These are phyloP conservation scores for Penicillium arizonense DNA, from an alignment of 495 filamentous ascomycete genomes.

Conservation along the genomic window DNA sequence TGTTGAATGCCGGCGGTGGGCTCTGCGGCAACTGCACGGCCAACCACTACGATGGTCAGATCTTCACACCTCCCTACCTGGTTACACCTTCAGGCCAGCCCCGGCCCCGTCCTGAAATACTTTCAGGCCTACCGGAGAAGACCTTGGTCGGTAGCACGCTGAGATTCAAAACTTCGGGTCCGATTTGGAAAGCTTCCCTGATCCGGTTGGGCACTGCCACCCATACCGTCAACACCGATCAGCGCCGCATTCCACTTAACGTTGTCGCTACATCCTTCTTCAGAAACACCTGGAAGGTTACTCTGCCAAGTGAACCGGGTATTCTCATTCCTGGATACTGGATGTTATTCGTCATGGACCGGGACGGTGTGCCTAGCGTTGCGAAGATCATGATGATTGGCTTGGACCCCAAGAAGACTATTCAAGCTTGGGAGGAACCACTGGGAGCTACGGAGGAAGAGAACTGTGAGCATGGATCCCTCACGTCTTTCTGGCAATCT, in stretches of 20 bases:
- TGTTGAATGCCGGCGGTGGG: slow-evolving; percentile 55
- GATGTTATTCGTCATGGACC: slow-evolving; percentile 54
- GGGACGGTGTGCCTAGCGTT: slow-evolving; percentile 48
- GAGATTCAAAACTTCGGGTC: slow-evolving; percentile 11
- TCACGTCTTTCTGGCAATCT: background rate
- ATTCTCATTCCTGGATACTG: slow-evolving; percentile 55
- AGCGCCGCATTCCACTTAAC: slow-evolving; percentile 49
- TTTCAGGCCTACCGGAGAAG: background rate
- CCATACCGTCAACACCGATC: slow-evolving; percentile 60
- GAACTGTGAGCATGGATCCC: background rate
- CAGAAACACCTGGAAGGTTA: background rate
- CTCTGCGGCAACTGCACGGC: slow-evolving; percentile 51
- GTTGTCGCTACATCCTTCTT: background rate
- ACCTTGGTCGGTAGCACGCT: slow-evolving; percentile 26
- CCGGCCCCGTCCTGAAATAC: slow-evolving; percentile 6
- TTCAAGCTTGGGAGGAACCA: background rate
- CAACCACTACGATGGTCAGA: slow-evolving; percentile 59
- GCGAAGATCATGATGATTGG: slow-evolving; percentile 12
- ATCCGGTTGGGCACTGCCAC: slow-evolving; percentile 49
- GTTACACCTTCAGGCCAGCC: background rate
- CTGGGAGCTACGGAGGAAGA: background rate
- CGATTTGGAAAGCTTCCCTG: slow-evolving; percentile 25
- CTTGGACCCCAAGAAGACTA: background rate
- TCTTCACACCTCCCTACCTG: slow-evolving; percentile 58
- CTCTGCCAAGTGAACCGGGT: slow-evolving; percentile 39